Base-by-base conservation (phyloP, 805 yeast species). In the Saturnispora quitensis region DNA sequence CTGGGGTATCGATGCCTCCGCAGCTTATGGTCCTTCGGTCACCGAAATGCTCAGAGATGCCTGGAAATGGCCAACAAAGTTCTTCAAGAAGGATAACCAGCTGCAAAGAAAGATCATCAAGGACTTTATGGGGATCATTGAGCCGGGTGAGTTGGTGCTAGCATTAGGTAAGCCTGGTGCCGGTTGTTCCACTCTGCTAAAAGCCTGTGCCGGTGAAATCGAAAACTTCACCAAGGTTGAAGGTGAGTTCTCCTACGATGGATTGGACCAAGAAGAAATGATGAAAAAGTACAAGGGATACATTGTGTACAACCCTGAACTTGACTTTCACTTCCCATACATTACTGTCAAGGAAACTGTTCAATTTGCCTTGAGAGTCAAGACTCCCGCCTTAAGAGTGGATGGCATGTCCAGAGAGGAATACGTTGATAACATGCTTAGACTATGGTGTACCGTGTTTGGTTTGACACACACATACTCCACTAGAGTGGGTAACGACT, bases 141-240 rank as follows among this genome's bases (percentile, higher is more conserved):
- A 62, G 53, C 77, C 85, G 1, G 89, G 89, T 58, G 89, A 83
- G 59, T 76, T 83, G 80, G 73, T 81, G 31, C 68, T 84, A 47
- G 89, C 84, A 5, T 65, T 82, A 34, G 88, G 86, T 50, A 76
- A 84, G 55, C 89, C 91, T 1, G 89, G 91, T 59, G 83, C 91
- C 24, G 93, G 93, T 45, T 85, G 90, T 64, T 81, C 90, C 4
- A 77, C 89, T 3, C 70, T 84, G 45, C 69, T 84, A 62, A 81
- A 81, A 58, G 75, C 85, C 2, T 69, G 84, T 56, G 79, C 89
- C 10, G 82, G 74, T 61, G 71, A 75, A 64, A 69, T 69, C 51
- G 59, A 58, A 63, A 68, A 69, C 31, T 75, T 72, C 62, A 67
- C 73, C 18, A 69, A 71, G 35, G 74, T 74, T 38, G 73, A 74